Evolutionary conservation across 75 land plant species (phyloP).

Genomic region (Selaginella moellendorffii): DNA sequence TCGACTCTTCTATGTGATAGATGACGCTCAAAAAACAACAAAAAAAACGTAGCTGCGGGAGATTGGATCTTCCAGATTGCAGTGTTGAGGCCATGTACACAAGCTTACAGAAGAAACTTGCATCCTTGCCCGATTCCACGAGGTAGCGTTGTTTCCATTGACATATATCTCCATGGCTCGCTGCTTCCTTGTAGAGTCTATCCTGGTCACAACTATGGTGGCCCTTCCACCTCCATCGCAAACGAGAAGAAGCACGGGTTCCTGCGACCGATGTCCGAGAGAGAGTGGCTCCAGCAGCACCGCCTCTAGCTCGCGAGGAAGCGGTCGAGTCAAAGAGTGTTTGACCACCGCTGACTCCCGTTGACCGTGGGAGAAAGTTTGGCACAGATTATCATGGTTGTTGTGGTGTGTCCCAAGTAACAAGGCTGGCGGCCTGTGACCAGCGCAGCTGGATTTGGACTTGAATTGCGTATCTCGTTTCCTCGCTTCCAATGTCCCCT

Average conservation of each 20-base stretch:
- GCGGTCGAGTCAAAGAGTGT: no score
- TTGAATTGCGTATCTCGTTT: no score
- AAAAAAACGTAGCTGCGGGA: constrained; percentile 27
- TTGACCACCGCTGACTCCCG: no score
- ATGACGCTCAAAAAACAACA: background rate
- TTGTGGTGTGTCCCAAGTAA: no score
- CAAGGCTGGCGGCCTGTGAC: no score
- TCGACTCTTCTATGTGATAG: background rate
- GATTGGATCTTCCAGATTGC: constrained; percentile 30
- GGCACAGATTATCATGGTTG: no score
- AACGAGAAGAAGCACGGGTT: constrained; percentile 21
- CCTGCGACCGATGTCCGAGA: constrained; percentile 18
- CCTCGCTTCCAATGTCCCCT: background rate
- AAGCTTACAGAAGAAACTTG: constrained; percentile 29
- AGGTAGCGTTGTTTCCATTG: constrained; percentile 6
- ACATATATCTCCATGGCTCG: background rate
- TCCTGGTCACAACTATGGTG: constrained; percentile 32
- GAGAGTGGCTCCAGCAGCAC: constrained; percentile 21
- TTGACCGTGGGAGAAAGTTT: no score
- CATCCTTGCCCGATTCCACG: constrained; percentile 18
- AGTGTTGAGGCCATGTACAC: constrained; percentile 24
- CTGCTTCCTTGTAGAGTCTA: constrained; percentile 16
- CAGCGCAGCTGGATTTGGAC: no score
- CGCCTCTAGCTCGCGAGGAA: no score
- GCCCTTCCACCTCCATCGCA: constrained; percentile 22